A percentile compares a stretch with the other conserved stretches of the same genome.
These are phyloP conservation scores for Cucurbitaria berberidis DNA, from an alignment of 2,329 filamentous ascomycete genomes.

Conservation along the genomic window DNA sequence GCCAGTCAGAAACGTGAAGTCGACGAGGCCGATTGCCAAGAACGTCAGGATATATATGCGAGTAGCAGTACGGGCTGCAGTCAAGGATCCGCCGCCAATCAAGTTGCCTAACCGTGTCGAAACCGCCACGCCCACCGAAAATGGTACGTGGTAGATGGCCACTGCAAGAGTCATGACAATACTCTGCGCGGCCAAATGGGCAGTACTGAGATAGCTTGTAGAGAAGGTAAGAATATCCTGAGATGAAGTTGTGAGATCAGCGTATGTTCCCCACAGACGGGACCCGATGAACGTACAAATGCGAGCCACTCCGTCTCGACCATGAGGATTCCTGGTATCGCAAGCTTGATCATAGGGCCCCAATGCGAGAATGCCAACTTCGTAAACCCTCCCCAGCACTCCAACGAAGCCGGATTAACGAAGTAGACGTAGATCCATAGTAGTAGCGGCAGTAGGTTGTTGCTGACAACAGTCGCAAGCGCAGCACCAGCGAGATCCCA, in stretches of 20 bases:
- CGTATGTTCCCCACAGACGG: not conserved
- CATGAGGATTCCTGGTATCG: slow-evolving; percentile 90
- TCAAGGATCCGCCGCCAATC: slow-evolving; percentile 46
- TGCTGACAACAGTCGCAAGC: slow-evolving; percentile 57
- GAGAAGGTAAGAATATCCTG: slow-evolving; percentile 66
- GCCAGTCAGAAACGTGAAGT: slow-evolving; percentile 40
- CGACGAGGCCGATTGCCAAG: slow-evolving; percentile 42
- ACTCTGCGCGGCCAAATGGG: slow-evolving; percentile 80
- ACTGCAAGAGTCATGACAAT: slow-evolving; percentile 45
- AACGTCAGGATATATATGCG: slow-evolving; percentile 43
- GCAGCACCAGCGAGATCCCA: slow-evolving; percentile 61
- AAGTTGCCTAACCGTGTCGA: slow-evolving; percentile 50
- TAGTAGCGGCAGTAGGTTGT: slow-evolving; percentile 57
- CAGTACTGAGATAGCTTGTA: slow-evolving; percentile 78
- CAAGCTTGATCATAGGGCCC: slow-evolving; percentile 85
- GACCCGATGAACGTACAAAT: slow-evolving; percentile 21
- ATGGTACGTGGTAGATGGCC: slow-evolving; percentile 51
- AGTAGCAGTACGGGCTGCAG: slow-evolving; percentile 43
- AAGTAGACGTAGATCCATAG: slow-evolving; percentile 56
- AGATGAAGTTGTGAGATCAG: not conserved
- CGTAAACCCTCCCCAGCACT: slow-evolving; percentile 76
- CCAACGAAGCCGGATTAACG: slow-evolving; percentile 46
- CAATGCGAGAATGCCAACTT: slow-evolving; percentile 73
- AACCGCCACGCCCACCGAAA: slow-evolving; percentile 49
- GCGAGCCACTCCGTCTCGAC: slow-evolving; percentile 69